phyloP scores from a whole-genome alignment of 768 basidiomycete genomes.

The Coprinopsis cinerea region DNA sequence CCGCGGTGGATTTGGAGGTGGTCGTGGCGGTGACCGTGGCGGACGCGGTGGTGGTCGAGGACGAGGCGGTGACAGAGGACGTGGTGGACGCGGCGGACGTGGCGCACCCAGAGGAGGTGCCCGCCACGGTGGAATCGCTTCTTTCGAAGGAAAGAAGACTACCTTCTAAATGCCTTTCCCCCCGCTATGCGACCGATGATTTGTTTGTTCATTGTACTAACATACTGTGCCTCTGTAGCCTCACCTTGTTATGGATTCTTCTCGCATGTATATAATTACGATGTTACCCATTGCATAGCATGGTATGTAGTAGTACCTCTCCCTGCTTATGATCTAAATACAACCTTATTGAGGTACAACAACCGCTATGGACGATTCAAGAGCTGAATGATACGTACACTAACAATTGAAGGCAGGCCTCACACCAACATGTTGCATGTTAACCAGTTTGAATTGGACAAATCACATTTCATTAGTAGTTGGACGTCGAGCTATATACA shows the following conservation, averaged over 20 bases:
- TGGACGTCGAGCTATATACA: too few species aligned
- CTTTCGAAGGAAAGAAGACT: slow-evolving; percentile 63
- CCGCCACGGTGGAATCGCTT: slow-evolving; percentile 59
- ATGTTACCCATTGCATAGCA: background rate
- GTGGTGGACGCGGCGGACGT: slow-evolving; percentile 28
- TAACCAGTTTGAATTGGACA: background rate
- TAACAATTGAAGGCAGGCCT: too few species aligned
- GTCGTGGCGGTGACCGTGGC: slow-evolving; percentile 30
- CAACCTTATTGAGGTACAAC: too few species aligned
- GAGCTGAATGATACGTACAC: background rate
- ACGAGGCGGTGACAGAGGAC: slow-evolving; percentile 28
- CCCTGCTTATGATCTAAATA: too few species aligned
- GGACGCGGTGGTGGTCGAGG: slow-evolving; percentile 35
- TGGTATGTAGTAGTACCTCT: too few species aligned
- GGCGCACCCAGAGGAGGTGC: slow-evolving; percentile 36
- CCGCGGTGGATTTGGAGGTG: slow-evolving; percentile 38
- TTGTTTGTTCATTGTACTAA: slow-evolving; percentile 8
- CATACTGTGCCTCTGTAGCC: background rate
- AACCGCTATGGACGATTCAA: too few species aligned
- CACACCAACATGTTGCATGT: too few species aligned
- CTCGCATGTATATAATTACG: background rate
- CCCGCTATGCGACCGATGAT: too few species aligned
- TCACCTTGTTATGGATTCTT: background rate
- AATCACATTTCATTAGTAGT: too few species aligned
- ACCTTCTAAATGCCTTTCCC: slow-evolving; percentile 41